These are phyloP conservation scores for Paecilomyces fulvus DNA, from an alignment of 2,329 filamentous ascomycete genomes.

Conservation along the genomic window DNA sequence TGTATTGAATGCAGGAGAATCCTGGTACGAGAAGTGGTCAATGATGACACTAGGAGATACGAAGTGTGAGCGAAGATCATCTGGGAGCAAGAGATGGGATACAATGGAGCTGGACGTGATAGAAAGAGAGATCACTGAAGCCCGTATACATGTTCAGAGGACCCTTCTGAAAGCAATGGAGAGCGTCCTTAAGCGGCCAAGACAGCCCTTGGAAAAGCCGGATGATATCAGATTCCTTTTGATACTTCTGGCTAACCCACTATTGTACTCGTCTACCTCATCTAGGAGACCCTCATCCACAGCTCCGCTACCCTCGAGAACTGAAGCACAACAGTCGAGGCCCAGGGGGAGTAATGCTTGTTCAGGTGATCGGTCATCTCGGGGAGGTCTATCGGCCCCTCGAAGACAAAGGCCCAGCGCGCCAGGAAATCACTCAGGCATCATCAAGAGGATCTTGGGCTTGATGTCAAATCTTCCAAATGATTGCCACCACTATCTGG, in stretches of 20 bases:
- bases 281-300: slow-evolving; percentile 8
- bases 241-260: slow-evolving; percentile 69
- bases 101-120: slow-evolving; percentile 38
- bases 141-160: slow-evolving; percentile 60
- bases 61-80: slow-evolving; percentile 13
- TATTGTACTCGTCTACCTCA: slow-evolving; percentile 48
- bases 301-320: slow-evolving; percentile 14
- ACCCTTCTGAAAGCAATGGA: slow-evolving; percentile 71
- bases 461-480: slow-evolving; percentile 67
- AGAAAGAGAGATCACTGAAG: slow-evolving; percentile 48
- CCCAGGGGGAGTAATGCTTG: slow-evolving; percentile 11
- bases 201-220: slow-evolving; percentile 57
- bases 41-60: slow-evolving; percentile 37
- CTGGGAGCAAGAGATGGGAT: slow-evolving; percentile 27
- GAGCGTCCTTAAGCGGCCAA: slow-evolving; percentile 68
- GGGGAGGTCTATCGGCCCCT: slow-evolving; percentile 12
- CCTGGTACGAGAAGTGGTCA: slow-evolving; percentile 56
- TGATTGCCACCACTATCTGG: slow-evolving; percentile 67
- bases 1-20: slow-evolving; percentile 57
- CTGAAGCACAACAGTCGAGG: slow-evolving; percentile 13
- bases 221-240: slow-evolving; percentile 70
- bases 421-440: slow-evolving; percentile 66
- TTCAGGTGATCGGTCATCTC: slow-evolving; percentile 2
- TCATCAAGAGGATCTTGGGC: slow-evolving; percentile 77
- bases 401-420: slow-evolving; percentile 23